Evolutionary conservation across 176 grass and related monocot species (phyloP).

Genomic region (Ampelocalamus luodianensis): DNA sequence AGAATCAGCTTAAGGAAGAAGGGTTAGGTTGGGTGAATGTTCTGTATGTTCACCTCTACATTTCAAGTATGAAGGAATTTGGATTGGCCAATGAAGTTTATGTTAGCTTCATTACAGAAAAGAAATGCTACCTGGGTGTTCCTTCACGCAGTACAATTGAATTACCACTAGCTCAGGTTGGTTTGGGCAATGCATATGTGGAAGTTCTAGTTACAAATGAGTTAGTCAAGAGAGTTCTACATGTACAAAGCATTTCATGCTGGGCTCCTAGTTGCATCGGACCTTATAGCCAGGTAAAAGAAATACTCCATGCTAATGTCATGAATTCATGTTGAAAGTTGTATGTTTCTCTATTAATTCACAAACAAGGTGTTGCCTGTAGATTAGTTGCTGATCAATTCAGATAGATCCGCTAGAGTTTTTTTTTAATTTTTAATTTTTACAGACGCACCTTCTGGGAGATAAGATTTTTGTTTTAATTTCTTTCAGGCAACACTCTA

Average conservation of each 20-base stretch:
- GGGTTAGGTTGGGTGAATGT: conserved; percentile 86
- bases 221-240: conserved; percentile 83
- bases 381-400: conserved; percentile 13
- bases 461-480: conserved; percentile 17
- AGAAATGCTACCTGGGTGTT: conserved; percentile 84
- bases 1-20: conserved; percentile 69
- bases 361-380: background rate
- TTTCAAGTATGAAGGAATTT: conserved; percentile 92
- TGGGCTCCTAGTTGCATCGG: conserved; percentile 99
- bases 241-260: conserved; percentile 98
- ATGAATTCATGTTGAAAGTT: conserved; percentile 20
- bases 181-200: conserved; percentile 71
- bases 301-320: background rate
- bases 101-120: conserved; percentile 84
- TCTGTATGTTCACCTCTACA: conserved; percentile 94
- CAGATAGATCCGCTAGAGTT: background rate
- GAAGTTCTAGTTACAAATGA: conserved; percentile 86
- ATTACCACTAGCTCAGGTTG: conserved; percentile 66
- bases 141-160: conserved; percentile 95
- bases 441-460: background rate
- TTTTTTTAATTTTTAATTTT: no score
- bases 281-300: conserved; percentile 90
- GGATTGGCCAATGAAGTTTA: conserved; percentile 87
- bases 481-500: conserved; percentile 75
- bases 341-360: background rate